Evolutionary conservation across 1,139 yeast genomes (phyloP).

Genomic region (Kluyveromyces marxianus): DNA sequence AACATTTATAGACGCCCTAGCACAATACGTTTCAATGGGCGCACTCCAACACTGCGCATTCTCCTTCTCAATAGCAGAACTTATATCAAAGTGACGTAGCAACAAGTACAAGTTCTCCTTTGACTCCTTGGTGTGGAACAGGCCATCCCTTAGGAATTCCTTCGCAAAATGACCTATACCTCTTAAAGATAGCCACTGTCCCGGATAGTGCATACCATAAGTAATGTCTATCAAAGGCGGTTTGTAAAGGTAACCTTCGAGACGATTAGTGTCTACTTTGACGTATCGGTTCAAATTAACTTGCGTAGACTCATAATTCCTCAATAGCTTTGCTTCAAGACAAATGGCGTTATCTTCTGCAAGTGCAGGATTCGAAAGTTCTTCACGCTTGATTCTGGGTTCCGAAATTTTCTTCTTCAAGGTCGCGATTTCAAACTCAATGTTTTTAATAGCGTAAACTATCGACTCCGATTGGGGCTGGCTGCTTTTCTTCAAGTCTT

Average conservation of each 20-base stretch:
- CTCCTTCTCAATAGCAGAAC: conserved; percentile 19
- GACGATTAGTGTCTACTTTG: conserved; percentile 8
- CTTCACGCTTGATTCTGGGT: conserved; percentile 5
- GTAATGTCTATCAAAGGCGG: conserved; percentile 25
- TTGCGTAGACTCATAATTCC: conserved; percentile 21
- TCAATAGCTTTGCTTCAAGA: conserved; percentile 23
- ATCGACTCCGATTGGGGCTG: conserved; percentile 10
- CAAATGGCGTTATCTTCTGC: conserved; percentile 13
- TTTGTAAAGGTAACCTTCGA: conserved; percentile 4
- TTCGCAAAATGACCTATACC: conserved; percentile 25
- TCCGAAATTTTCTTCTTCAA: conserved; percentile 16
- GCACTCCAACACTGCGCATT: conserved; percentile 10
- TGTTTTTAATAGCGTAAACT: conserved; percentile 10
- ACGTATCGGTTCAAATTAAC: conserved; percentile 21
- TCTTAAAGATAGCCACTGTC: conserved; percentile 22
- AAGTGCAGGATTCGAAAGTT: conserved; percentile 11
- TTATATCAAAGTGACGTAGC: conserved; percentile 27
- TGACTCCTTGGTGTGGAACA: conserved; percentile 10
- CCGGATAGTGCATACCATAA: conserved; percentile 26
- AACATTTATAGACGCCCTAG: background rate
- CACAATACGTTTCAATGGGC: conserved; percentile 11
- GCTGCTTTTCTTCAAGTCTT: background rate
- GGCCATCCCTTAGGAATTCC: conserved; percentile 9
- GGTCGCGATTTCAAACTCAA: conserved; percentile 15
- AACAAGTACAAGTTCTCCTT: conserved; percentile 28